These are phyloP conservation scores for Cruciata laevipes DNA, from an alignment of 257 asterid genomes.

Conservation along the genomic window DNA sequence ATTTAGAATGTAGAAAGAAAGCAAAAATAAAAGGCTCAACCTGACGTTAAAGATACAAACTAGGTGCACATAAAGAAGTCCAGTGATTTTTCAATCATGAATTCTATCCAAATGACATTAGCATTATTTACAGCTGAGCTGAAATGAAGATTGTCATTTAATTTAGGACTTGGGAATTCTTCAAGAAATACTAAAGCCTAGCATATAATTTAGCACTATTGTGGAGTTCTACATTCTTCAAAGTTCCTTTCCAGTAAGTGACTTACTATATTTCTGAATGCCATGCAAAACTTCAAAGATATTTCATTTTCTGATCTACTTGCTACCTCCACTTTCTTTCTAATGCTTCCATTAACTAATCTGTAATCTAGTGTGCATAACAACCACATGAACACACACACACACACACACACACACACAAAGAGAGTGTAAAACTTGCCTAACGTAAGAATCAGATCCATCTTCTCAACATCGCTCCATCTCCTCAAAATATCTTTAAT, in stretches of 20 bases:
- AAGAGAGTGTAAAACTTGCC: slow-evolving; percentile 35
- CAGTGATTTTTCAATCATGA: background rate
- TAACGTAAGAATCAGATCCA: slow-evolving; percentile 92
- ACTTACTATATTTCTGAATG: too few species aligned
- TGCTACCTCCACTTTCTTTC: background rate
- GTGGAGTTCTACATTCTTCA: background rate
- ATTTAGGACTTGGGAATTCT: background rate
- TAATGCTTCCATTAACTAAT: background rate
- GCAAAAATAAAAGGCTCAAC: background rate
- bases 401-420: too few species aligned
- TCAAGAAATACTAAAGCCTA: background rate
- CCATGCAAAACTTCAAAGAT: background rate
- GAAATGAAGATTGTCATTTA: background rate
- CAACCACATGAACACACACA: slow-evolving; percentile 14
- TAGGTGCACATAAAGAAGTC: background rate
- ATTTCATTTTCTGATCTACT: background rate
- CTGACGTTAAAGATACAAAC: background rate
- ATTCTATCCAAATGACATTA: background rate
- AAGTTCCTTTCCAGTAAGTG: background rate
- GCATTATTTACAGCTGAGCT: background rate
- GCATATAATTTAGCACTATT: background rate
- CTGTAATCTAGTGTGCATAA: background rate
- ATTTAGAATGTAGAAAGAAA: background rate
- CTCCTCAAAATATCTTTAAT: slow-evolving; percentile 59
- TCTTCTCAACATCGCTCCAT: slow-evolving; percentile 84